Conservation (phyloP, 1,284 basidiomycete genomes). For the Agroathelia rolfsii region DNA sequence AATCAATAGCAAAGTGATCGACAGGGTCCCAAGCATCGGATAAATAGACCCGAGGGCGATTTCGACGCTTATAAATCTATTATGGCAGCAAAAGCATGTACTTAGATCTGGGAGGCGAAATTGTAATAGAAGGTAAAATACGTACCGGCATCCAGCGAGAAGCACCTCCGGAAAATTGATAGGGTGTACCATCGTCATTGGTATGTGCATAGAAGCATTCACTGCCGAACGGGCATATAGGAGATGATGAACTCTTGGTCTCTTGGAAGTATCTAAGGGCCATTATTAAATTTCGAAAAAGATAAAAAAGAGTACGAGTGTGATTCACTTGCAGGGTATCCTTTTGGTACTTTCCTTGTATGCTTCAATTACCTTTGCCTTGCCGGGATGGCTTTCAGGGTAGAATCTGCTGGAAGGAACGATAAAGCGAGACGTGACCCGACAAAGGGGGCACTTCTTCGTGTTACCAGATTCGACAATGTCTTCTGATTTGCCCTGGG, state of each 20-base stretch:
- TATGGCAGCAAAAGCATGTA: constrained; percentile 4
- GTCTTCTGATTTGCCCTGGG: constrained; percentile 39
- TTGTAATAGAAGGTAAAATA: neutral
- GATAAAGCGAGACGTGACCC: constrained; percentile 49
- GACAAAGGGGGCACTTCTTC: constrained; percentile 70
- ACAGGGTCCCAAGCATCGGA: no score
- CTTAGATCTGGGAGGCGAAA: neutral
- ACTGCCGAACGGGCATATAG: constrained; percentile 61
- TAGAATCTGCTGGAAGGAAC: constrained; percentile 61
- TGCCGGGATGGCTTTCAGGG: constrained; percentile 40
- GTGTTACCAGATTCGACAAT: constrained; percentile 45
- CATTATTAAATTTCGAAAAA: constrained; percentile 2
- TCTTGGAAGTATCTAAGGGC: constrained; percentile 46
- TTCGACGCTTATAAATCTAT: constrained; percentile 5
- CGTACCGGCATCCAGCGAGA: constrained; percentile 41
- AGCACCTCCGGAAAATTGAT: constrained; percentile 44
- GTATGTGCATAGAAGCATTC: constrained; percentile 70
- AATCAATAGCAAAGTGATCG: no score
- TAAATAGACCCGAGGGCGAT: constrained; percentile 7
- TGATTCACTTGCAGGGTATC: constrained; percentile 50
- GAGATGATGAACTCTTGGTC: constrained; percentile 31
- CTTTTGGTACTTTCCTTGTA: constrained; percentile 66
- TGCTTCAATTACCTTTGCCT: constrained; percentile 35
- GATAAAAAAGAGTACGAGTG: neutral
- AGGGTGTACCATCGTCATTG: constrained; percentile 52